Conservation (phyloP, 2,329 filamentous ascomycete species). For the Fonsecaea erecta region DNA sequence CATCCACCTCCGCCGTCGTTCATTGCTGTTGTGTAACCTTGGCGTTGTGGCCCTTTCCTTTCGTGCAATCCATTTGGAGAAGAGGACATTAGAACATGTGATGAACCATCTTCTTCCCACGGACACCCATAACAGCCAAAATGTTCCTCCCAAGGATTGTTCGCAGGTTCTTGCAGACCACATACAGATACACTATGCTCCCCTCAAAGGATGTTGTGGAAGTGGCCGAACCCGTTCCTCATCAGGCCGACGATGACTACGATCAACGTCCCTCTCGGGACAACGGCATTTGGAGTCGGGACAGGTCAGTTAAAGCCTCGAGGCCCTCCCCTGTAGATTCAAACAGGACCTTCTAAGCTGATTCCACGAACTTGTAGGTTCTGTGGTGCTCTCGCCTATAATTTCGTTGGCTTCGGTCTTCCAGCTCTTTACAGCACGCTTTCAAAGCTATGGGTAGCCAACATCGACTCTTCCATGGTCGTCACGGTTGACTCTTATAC, state of each 20-base stretch:
- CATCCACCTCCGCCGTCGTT: neutral
- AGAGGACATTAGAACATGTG: conserved; percentile 4
- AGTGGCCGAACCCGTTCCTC: neutral
- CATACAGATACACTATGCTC: conserved; percentile 23
- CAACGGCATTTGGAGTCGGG: conserved; percentile 13
- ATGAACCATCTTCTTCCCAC: neutral
- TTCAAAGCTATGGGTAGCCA: conserved; percentile 72
- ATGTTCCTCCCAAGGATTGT: conserved; percentile 2
- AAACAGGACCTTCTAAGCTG: neutral
- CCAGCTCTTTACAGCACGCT: conserved; percentile 71
- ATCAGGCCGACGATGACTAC: neutral
- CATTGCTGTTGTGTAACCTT: conserved; percentile 21
- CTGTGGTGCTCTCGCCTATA: conserved; percentile 64
- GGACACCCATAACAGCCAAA: neutral
- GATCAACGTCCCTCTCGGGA: neutral
- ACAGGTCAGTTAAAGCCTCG: conserved; percentile 8
- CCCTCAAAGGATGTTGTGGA: conserved; percentile 16
- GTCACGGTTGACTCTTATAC: conserved; percentile 70
- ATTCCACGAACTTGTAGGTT: conserved; percentile 48
- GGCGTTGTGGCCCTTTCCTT: neutral
- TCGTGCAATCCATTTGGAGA: neutral
- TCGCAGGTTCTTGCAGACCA: conserved; percentile 10
- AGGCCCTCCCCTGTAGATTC: neutral
- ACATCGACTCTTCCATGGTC: conserved; percentile 66
- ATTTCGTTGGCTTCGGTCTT: conserved; percentile 65